A percentile compares a stretch with the other conserved stretches of the same genome.
These are phyloP conservation scores for Durotheca rogersii DNA, from an alignment of 495 filamentous ascomycete species.

Conservation along the genomic window DNA sequence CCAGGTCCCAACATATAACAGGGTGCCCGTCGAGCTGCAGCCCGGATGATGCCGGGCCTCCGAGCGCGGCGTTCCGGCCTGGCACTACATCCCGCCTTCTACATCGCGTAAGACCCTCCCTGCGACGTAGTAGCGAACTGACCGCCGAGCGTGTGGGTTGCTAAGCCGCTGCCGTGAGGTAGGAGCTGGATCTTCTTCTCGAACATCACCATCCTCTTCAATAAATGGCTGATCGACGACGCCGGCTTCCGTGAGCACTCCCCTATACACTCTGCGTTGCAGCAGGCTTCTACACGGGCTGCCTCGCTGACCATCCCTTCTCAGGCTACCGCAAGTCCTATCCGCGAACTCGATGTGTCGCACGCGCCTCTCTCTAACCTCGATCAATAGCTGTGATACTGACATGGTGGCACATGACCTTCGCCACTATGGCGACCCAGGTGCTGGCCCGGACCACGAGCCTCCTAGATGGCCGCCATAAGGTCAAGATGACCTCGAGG, in stretches of 20 bases:
- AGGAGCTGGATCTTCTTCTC: constrained; percentile 88
- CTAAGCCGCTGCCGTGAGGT: not conserved
- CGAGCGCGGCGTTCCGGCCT: constrained; percentile 45
- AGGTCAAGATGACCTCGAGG: constrained; percentile 65
- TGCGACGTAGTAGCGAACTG: not conserved
- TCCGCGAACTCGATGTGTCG: not conserved
- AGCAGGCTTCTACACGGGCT: no score
- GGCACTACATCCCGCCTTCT: constrained; percentile 70
- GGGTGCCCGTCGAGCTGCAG: not conserved
- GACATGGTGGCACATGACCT: constrained; percentile 76
- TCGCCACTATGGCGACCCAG: constrained; percentile 73
- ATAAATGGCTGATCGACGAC: constrained; percentile 83
- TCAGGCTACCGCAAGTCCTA: constrained; percentile 40
- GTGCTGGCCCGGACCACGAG: constrained; percentile 66
- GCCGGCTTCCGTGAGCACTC: constrained; percentile 72
- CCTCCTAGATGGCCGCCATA: constrained; percentile 67
- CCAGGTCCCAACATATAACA: not conserved
- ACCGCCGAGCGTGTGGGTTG: not conserved
- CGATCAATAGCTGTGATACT: constrained; percentile 51
- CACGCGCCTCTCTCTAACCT: constrained; percentile 8
- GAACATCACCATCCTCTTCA: constrained; percentile 88
- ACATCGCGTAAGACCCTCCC: constrained; percentile 65
- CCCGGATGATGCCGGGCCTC: constrained; percentile 49
- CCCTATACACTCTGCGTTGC: no score
- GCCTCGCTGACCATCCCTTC: constrained; percentile 22